Evolutionary conservation across 2,329 filamentous ascomycete genomes (phyloP), one percentile per base, ranked within the genome.

Genomic region (Colletotrichum gigasporum): DNA sequence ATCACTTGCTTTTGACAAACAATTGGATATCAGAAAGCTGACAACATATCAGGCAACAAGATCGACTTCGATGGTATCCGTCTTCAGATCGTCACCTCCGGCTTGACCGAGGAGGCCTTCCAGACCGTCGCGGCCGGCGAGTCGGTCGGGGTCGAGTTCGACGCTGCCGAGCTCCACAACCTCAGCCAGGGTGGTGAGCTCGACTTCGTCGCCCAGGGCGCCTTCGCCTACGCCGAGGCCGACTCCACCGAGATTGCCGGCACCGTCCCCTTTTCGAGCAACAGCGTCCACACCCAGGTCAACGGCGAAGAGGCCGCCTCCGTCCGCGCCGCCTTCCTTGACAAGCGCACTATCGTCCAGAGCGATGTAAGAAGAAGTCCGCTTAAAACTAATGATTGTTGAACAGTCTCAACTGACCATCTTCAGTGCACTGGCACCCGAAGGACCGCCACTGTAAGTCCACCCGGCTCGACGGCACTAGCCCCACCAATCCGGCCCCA

Each of bases 251-350:
- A 82, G 37, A 80, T 91, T 32, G 74, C 82, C 5, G 87, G 85
- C 48, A 82, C 81, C 44, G 73, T 90, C 2, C 74, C 82, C 10
- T 91, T 85, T 76, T 76, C 80, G 54, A 88, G 85, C 71, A 91
- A 91, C 76, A 80, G 80, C 14, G 74, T 91, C 44, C 80, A 80
- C 51, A 79, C 89, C 63, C 75, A 80, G 4, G 79, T 92, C 44
- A 83, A 91, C 67, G 87, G 85, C 12, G 76, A 76, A 8, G 73
- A 82, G 51, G 88, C 89, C 7, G 80, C 81, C 42, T 77, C 80
- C 26, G 79, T 82, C 44, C 78, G 82, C 66, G 79, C 80, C 11
- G 76, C 82, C 12, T 83, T 85, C 65, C 39, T 53, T 10, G 54
- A 35, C 30, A 86, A 86, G 75, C 87, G 88, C 50, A 83, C 82